phyloP scores from a whole-genome alignment of 2,329 filamentous ascomycete genomes.

The Phaeophleospora eucalypticola region DNA sequence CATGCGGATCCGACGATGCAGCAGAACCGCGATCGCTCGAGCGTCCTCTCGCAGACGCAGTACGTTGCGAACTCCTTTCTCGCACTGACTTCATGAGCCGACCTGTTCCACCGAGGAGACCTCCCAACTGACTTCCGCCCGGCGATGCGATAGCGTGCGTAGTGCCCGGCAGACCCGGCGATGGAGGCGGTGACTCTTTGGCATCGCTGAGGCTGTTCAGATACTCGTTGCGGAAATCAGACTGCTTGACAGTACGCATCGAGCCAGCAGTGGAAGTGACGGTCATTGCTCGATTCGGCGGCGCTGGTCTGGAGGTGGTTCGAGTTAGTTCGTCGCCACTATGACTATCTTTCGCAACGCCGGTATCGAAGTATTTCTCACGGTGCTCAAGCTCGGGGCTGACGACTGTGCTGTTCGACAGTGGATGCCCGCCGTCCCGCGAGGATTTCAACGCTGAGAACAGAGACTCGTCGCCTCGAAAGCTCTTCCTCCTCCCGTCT shows the following conservation, averaged over 20 bases:
- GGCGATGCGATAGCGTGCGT: constrained; percentile 42
- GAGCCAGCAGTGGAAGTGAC: constrained; percentile 41
- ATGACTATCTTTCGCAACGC: constrained; percentile 3
- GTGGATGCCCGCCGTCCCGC: constrained; percentile 61
- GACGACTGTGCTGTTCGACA: constrained; percentile 69
- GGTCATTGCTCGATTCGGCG: constrained; percentile 40
- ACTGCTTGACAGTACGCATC: constrained; percentile 43
- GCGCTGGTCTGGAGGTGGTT: constrained; percentile 24
- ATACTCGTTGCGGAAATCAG: constrained; percentile 32
- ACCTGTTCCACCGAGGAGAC: constrained; percentile 45
- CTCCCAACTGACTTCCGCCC: constrained; percentile 40
- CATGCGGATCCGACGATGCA: constrained; percentile 58
- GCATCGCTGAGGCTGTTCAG: constrained; percentile 5
- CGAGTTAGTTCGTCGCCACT: constrained; percentile 13
- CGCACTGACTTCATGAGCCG: constrained; percentile 46
- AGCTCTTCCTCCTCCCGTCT: constrained; percentile 53
- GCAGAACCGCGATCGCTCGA: constrained; percentile 63
- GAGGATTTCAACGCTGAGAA: constrained; percentile 48
- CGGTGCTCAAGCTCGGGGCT: constrained; percentile 52
- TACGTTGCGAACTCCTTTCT: constrained; percentile 42
- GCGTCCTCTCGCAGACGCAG: constrained; percentile 49
- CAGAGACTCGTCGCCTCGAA: constrained; percentile 57
- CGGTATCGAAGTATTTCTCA: constrained; percentile 20
- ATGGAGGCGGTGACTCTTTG: constrained; percentile 36
- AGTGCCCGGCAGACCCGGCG: constrained; percentile 43